Conservation (phyloP, 768 basidiomycete species). For the Trametes cinnabarina region DNA sequence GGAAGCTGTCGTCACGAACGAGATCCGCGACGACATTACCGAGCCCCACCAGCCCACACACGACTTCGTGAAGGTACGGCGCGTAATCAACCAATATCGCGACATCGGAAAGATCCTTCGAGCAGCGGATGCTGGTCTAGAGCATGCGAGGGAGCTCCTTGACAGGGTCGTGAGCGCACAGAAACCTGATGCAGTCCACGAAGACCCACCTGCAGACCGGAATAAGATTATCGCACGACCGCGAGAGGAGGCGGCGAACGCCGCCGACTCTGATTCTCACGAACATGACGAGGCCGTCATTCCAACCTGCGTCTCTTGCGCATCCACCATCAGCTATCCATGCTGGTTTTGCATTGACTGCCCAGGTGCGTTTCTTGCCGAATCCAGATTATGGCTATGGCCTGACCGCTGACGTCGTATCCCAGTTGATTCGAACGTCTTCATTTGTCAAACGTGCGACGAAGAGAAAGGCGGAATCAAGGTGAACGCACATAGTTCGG, state of each 20-base stretch:
- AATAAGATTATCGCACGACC: not conserved
- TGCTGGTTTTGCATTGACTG: constrained; percentile 17
- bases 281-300: not conserved
- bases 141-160: not conserved
- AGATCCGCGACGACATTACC: constrained; percentile 3
- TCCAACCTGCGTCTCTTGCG: constrained; percentile 9
- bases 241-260: not conserved
- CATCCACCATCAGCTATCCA: not conserved
- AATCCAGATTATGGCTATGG: not conserved
- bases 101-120: constrained; percentile 15
- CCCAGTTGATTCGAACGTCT: constrained; percentile 2
- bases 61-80: constrained; percentile 21
- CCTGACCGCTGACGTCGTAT: not conserved
- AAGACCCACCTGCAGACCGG: not conserved
- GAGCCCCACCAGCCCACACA: constrained; percentile 17
- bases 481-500: not conserved
- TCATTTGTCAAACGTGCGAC: constrained; percentile 9
- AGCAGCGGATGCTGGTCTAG: not conserved
- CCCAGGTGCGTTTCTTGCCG: not conserved
- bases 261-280: not conserved
- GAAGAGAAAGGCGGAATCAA: constrained; percentile 3
- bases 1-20: not conserved
- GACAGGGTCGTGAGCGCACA: not conserved
- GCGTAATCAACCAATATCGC: constrained; percentile 13
- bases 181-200: too few species aligned